Base-by-base conservation (phyloP, 2,329 filamentous ascomycete genomes). In the Calonectria fujianensis region DNA sequence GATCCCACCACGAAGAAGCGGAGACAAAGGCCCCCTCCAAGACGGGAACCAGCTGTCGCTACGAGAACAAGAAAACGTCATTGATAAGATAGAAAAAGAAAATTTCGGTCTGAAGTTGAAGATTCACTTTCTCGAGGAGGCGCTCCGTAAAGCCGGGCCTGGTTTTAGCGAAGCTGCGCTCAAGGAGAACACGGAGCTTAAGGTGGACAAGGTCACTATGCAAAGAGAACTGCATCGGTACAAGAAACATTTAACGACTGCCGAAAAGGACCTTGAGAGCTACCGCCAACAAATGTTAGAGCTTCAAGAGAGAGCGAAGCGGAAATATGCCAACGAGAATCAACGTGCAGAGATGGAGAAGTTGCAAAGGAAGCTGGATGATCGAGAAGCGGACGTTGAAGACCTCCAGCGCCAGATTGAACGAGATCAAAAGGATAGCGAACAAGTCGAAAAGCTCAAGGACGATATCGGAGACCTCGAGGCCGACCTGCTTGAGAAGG, bases 71-170 rank as follows among this genome's bases (percentile, higher is more conserved):
- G 97, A 98, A 85, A 96, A 95, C 79, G 94, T 97, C 78, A 96
- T 99, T 80, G 95, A 98, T 86, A 95, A 95, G 82, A 96, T 99
- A 80, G 96, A 98, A 83, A 99, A 99, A 87, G 97, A 98, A 83
- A 99, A 99, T 83, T 99, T 98, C 83, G 95, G 95, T 31, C 89
- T 99, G 69, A 98, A 98, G 85, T 90, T 98, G 80, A 98, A 98
- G 85, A 98, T 98, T 69, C 96, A 98, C 85, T 99, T 98, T 84
- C 90, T 99, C 71, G 96, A 99, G 84, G 95, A 98, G 80, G 95
- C 95, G 18, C 87, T 99, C 65, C 92, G 93, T 69, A 98, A 97
- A 84, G 92, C 94, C 70, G 96, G 96, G 0, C 96, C 95, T 10
- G 95, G 96, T 70, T 97, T 96, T 87, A 97, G 96, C 81, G 94